Percentiles rank a stretch among this genome's conserved stretches.
Evolutionary conservation across 345 rosid genomes (phyloP).

Genomic region (Brassica nigra): DNA sequence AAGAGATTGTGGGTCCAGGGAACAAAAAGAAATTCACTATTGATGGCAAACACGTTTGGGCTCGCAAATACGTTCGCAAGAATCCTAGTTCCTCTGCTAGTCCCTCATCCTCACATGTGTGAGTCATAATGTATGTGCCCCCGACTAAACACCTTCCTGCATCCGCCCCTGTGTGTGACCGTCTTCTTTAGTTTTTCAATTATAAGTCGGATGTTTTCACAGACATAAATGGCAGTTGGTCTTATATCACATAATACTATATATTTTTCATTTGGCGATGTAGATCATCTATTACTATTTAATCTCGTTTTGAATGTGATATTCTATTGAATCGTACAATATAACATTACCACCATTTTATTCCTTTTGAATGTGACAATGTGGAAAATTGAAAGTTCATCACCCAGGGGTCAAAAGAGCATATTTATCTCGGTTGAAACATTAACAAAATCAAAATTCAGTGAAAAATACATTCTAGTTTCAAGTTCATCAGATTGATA

Average conservation of each 20-base stretch:
- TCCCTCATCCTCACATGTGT: not conserved
- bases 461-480: too few species aligned
- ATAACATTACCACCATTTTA: too few species aligned
- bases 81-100: not conserved
- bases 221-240: not conserved
- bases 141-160: too few species aligned
- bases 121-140: not conserved
- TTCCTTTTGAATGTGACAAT: not conserved
- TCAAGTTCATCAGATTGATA: not conserved
- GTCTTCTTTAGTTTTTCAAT: not conserved
- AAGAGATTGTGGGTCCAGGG: constrained; percentile 37
- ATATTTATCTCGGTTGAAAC: not conserved
- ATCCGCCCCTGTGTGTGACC: not conserved
- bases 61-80: constrained; percentile 49
- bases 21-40: constrained; percentile 60
- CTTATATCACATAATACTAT: not conserved
- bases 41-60: constrained; percentile 81
- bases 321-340: not conserved
- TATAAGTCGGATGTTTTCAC: not conserved
- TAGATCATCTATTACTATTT: not conserved
- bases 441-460: not conserved
- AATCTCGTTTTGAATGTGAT: not conserved
- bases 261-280: not conserved
- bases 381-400: not conserved
- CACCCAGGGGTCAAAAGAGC: not conserved